phyloP scores from a whole-genome alignment of 345 rosid species.

The Erysimum cheiranthoides region DNA sequence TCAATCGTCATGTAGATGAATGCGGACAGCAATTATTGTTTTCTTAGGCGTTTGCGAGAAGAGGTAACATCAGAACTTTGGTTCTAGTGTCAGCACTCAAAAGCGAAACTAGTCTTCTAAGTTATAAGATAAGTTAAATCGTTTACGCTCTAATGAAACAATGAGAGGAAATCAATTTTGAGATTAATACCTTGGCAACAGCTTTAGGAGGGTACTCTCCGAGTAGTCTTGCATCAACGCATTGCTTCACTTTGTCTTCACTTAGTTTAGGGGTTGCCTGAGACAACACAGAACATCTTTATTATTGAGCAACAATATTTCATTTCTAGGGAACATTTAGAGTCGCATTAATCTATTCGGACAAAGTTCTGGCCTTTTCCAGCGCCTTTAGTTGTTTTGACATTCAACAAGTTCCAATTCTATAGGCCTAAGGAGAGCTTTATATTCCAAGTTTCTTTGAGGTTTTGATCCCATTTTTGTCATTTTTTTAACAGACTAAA shows the following conservation, averaged over 20 bases:
- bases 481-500: background rate
- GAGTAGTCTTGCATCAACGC: constrained; percentile 67
- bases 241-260: constrained; percentile 78
- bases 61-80: background rate
- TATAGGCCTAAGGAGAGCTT: background rate
- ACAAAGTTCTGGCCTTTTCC: background rate
- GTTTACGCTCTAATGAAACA: background rate
- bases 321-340: background rate
- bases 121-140: background rate
- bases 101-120: background rate
- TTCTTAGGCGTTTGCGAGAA: background rate
- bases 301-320: background rate
- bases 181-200: constrained; percentile 64
- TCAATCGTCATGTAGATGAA: background rate
- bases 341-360: background rate
- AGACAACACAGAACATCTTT: constrained; percentile 17
- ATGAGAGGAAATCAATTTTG: constrained; percentile 17
- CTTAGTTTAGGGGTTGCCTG: constrained; percentile 85
- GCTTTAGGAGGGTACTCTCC: constrained; percentile 78
- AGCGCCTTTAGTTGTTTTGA: background rate
- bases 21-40: background rate
- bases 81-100: constrained; percentile 3
- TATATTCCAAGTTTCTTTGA: background rate
- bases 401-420: background rate
- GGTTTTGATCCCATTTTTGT: background rate